These are phyloP conservation scores for Cucurbita argyrosperma DNA, from an alignment of 306 rosid species.

Conservation along the genomic window DNA sequence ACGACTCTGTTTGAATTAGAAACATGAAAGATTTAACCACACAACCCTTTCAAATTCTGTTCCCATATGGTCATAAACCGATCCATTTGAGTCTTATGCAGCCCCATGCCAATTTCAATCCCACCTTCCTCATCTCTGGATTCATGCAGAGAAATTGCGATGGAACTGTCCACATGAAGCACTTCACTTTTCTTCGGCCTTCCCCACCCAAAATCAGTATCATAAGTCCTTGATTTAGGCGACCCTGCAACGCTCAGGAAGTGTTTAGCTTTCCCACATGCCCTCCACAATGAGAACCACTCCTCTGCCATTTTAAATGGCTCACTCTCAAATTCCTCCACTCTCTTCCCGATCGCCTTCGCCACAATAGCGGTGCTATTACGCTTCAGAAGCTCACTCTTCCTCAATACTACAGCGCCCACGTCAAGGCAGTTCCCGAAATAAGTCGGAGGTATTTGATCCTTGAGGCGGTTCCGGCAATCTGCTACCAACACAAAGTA, in stretches of 20 bases:
- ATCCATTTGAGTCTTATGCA: neutral
- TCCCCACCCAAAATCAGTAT: constrained; percentile 18
- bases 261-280: neutral
- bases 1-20: no score
- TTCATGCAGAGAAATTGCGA: constrained; percentile 1
- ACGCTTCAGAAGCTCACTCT: neutral
- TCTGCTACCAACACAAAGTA: constrained; percentile 23
- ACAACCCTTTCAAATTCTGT: neutral
- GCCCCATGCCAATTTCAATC: constrained; percentile 8
- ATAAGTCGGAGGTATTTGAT: constrained; percentile 5
- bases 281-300: neutral
- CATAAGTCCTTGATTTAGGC: constrained; percentile 4
- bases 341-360: constrained; percentile 3
- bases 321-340: neutral
- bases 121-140: constrained; percentile 7
- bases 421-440: constrained; percentile 9
- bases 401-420: neutral
- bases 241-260: neutral
- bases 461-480: constrained; percentile 16
- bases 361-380: neutral
- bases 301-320: constrained; percentile 1
- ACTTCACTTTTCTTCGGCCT: constrained; percentile 7
- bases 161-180: constrained; percentile 7
- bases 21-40: no score
- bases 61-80: constrained; percentile 1